Base-by-base conservation (phyloP, 2,329 filamentous ascomycete species). In the Microdochium trichocladiopsis region DNA sequence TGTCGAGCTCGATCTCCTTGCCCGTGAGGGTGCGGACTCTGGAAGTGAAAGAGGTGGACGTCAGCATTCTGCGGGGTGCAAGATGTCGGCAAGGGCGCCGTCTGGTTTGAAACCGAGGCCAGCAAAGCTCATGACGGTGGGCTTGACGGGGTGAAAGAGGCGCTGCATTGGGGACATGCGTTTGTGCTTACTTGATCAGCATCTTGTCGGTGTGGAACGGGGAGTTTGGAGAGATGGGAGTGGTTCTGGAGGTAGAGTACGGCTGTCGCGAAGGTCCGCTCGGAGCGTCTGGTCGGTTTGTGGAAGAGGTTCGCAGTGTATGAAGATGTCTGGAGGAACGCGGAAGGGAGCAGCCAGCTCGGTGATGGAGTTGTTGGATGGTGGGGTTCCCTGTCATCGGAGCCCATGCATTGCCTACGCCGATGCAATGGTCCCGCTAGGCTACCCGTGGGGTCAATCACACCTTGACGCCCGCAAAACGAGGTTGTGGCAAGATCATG, bases 1-100 rank as follows among this genome's bases (percentile, higher is more conserved):
- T 95, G 67, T 97, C 92, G 64, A 99, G 84, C 79, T 97, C 93
- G 70, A 97, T 97, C 76, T 99, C 91, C 79, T 97, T 97, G 67
- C 94, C 94, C 58, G 94, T 97, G 58, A 99, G 85, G 57, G 94
- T 99, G 68, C 94, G 88, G 69, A 99, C 93, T 80, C 93, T 99
- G 62, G 18, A 21, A 45, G 43, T 14, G 14, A 51, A 23, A 25
- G 52, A 48, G 49, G 43, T 23, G 50, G 57, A 43, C 33, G 48
- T 50, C 24, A 22, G 51, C 57, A 51, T 51, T 14, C 28, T 28
- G 50, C n/a, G n/a, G n/a, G n/a, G n/a, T n/a, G n/a, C n/a, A n/a
- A n/a, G n/a, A n/a, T n/a, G n/a, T n/a, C n/a, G n/a, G n/a, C n/a
- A n/a, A n/a, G n/a, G n/a, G n/a, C n/a, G n/a, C n/a, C n/a, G n/a